These are phyloP conservation scores for Brassica napus DNA, from an alignment of 345 rosid genomes.

Conservation along the genomic window Da-Ae NC_063445.1:53071001-53071500, in stretches of 20 bases:
- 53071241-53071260: not conserved
- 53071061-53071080: not conserved
- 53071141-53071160: not conserved
- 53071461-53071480: not conserved
- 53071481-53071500: slow-evolving; percentile 9
- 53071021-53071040: not conserved
- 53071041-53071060: not conserved
- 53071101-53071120: not conserved
- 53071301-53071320: not conserved
- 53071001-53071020: not conserved
- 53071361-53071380: not conserved
- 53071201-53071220: not conserved
- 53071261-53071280: not conserved
- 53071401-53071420: not conserved
- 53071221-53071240: not conserved
- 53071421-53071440: not conserved
- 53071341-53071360: not conserved
- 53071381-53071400: not conserved
- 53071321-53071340: not conserved
- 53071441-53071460: not conserved
- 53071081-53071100: not conserved
- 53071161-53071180: not conserved
- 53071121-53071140: not conserved
- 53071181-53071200: not conserved
- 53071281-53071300: not conserved